Evolutionary conservation across 106 monocot species (phyloP).

Genomic region (Allium fistulosum): DNA sequence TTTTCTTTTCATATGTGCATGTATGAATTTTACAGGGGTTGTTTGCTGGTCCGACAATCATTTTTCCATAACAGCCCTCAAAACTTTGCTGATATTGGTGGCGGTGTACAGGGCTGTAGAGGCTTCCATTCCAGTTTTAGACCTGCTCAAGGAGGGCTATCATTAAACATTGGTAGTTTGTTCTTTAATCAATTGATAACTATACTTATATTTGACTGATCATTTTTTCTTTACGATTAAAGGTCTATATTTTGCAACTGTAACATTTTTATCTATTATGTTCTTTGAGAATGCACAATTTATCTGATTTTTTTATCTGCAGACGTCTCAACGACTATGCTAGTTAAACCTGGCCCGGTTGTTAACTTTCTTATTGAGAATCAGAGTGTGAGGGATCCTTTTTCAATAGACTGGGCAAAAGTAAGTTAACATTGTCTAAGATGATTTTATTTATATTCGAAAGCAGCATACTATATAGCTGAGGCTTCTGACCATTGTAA

Average conservation of each 20-base stretch:
- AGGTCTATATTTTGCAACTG: no score
- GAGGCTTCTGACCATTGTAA: no score
- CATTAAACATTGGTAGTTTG: slow-evolving; percentile 65
- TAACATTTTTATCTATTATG: neutral
- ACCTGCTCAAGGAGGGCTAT: slow-evolving; percentile 20
- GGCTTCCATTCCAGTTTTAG: slow-evolving; percentile 92
- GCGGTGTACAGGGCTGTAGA: slow-evolving; percentile 70
- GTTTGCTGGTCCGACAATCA: slow-evolving; percentile 80
- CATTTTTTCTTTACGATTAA: no score
- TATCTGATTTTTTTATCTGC: neutral
- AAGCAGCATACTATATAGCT: no score
- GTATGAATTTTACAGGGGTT: slow-evolving; percentile 46
- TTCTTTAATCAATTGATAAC: neutral
- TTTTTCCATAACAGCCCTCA: slow-evolving; percentile 65
- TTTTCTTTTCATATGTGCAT: no score
- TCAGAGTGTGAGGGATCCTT: slow-evolving; percentile 58
- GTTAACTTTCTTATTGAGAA: slow-evolving; percentile 72
- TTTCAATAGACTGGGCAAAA: slow-evolving; percentile 70
- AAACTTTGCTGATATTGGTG: slow-evolving; percentile 68
- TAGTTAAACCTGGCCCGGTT: slow-evolving; percentile 81
- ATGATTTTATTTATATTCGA: neutral
- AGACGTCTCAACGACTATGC: slow-evolving; percentile 98
- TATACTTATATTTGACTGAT: no score
- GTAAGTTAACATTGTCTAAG: slow-evolving; percentile 18
- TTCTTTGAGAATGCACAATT: no score